Conservation (phyloP, 2,329 filamentous ascomycete species). For the Xylariaceae sp. region DNA sequence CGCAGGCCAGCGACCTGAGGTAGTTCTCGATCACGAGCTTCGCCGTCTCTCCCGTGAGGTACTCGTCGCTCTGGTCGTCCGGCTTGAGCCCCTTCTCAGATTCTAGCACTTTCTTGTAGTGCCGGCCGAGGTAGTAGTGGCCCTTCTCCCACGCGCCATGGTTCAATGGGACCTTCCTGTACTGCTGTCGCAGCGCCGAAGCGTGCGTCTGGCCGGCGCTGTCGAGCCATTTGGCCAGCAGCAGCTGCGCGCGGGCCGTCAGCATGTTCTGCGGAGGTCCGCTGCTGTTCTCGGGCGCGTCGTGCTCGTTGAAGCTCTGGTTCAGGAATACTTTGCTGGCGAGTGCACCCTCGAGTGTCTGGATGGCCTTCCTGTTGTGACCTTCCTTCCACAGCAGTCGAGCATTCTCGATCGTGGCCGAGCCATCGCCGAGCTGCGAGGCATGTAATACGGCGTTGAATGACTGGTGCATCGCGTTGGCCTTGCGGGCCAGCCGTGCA, state of each 20-base stretch:
- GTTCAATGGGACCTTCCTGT: constrained; percentile 70
- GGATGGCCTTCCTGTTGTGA: constrained; percentile 90
- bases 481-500: constrained; percentile 78
- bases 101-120: constrained; percentile 94
- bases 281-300: constrained; percentile 31
- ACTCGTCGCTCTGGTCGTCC: constrained; percentile 69
- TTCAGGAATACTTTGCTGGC: constrained; percentile 66
- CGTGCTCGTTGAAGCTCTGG: constrained; percentile 27
- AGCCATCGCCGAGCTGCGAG: constrained; percentile 72
- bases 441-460: constrained; percentile 93
- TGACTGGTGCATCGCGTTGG: constrained; percentile 74
- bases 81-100: constrained; percentile 72
- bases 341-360: constrained; percentile 81
- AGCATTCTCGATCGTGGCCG: constrained; percentile 89
- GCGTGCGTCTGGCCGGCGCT: constrained; percentile 89
- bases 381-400: constrained; percentile 89
- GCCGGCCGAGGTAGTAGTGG: constrained; percentile 91
- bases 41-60: constrained; percentile 72
- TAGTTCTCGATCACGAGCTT: constrained; percentile 90
- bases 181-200: constrained; percentile 69
- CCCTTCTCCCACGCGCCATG: constrained; percentile 82
- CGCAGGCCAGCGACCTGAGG: constrained; percentile 74
- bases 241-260: constrained; percentile 71
- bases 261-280: constrained; percentile 54
- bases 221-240: constrained; percentile 96